Conservation (phyloP, 2,329 filamentous ascomycete genomes). For the Gaeumannomyces sp. region DNA sequence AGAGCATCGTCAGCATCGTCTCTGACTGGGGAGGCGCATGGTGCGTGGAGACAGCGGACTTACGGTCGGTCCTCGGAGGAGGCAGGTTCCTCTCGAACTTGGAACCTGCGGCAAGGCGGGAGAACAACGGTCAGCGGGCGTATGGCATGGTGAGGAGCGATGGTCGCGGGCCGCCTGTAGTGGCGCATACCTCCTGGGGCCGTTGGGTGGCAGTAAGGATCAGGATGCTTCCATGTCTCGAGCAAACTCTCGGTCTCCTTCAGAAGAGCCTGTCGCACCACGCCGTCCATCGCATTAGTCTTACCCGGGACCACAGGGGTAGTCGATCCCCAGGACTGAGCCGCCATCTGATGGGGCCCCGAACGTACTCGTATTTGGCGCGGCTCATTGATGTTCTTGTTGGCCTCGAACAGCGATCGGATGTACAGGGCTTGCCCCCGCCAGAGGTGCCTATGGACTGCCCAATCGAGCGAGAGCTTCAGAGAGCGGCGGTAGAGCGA, state of each 20-base stretch:
- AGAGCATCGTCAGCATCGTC: constrained; percentile 16
- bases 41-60: constrained; percentile 34
- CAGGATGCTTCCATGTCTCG: constrained; percentile 94
- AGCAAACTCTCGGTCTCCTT: constrained; percentile 83
- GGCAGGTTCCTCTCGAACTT: constrained; percentile 95
- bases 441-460: constrained; percentile 88
- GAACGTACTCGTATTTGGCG: constrained; percentile 45
- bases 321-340: constrained; percentile 12
- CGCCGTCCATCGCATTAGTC: background rate
- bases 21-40: background rate
- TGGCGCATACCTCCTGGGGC: constrained; percentile 77
- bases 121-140: constrained; percentile 14
- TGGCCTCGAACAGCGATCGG: constrained; percentile 89
- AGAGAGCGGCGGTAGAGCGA: constrained; percentile 86
- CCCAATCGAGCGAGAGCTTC: constrained; percentile 93
- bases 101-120: constrained; percentile 54
- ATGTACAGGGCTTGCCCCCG: constrained; percentile 95
- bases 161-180: constrained; percentile 8
- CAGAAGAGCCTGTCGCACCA: constrained; percentile 63
- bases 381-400: constrained; percentile 76
- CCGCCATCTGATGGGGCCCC: background rate
- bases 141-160: constrained; percentile 1
- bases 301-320: too few species aligned
- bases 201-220: constrained; percentile 83
- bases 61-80: constrained; percentile 72